Evolutionary conservation across 75 land plant species (phyloP).

Genomic region (Pseudotsuga menziesii): DNA sequence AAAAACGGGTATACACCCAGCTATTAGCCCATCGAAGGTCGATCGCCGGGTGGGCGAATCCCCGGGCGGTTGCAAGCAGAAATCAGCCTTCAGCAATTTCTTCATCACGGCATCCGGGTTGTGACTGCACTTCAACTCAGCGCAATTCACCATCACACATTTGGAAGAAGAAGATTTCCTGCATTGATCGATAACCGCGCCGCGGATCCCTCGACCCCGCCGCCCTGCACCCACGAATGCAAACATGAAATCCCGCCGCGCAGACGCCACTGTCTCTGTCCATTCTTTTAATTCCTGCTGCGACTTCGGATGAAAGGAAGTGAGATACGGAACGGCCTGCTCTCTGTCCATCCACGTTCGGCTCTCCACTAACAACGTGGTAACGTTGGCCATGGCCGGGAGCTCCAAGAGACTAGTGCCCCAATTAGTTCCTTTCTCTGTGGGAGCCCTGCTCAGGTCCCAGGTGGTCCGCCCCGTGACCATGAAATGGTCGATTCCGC

Average conservation of each 20-base stretch:
- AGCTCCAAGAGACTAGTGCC: slow-evolving; percentile 19
- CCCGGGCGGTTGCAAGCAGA: slow-evolving; percentile 34
- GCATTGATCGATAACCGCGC: slow-evolving; percentile 14
- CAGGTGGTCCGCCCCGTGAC: slow-evolving; percentile 27
- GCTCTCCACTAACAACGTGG: slow-evolving; percentile 20
- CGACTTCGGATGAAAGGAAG: slow-evolving; percentile 27
- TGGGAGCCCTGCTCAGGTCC: slow-evolving; percentile 13
- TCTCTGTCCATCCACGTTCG: slow-evolving; percentile 11
- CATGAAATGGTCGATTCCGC: slow-evolving; percentile 28
- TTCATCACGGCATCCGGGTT: slow-evolving; percentile 12
- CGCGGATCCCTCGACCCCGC: not conserved
- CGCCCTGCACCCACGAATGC: slow-evolving; percentile 16
- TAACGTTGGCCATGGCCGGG: slow-evolving; percentile 14
- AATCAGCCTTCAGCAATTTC: slow-evolving; percentile 9
- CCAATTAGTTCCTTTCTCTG: not conserved
- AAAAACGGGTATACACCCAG: slow-evolving; percentile 32
- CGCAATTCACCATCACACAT: slow-evolving; percentile 16
- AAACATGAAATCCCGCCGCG: slow-evolving; percentile 7
- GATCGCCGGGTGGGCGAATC: slow-evolving; percentile 31
- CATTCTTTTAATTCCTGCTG: slow-evolving; percentile 5
- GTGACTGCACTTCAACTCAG: slow-evolving; percentile 17
- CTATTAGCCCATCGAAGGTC: slow-evolving; percentile 19
- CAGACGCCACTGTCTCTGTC: slow-evolving; percentile 5
- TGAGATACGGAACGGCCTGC: slow-evolving; percentile 22
- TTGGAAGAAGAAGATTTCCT: slow-evolving; percentile 1